Percentiles rank a stretch among this genome's conserved stretches.
phyloP scores from a whole-genome alignment of 352 stramenopile genomes.

The Phytophthora uliginosa region DNA sequence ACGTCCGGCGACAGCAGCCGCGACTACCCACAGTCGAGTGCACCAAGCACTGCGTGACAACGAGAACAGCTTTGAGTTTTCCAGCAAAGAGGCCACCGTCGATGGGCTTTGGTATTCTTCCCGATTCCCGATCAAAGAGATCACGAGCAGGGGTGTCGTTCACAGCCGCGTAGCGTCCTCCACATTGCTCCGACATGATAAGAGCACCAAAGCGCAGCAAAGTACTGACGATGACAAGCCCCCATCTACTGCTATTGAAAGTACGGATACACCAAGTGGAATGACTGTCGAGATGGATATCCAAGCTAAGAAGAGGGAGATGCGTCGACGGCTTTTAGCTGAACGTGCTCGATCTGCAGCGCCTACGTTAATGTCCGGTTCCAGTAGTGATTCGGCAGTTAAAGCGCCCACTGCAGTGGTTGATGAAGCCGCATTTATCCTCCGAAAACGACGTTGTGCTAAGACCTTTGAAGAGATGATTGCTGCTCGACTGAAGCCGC shows the following conservation, averaged over 20 bases:
- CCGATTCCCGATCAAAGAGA: constrained; percentile 57
- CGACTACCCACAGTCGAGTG: constrained; percentile 61
- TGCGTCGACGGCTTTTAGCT: constrained; percentile 28
- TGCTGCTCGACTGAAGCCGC: constrained; percentile 40
- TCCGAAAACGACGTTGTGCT: constrained; percentile 74
- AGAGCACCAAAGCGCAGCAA: constrained; percentile 5
- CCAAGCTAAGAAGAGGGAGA: constrained; percentile 32
- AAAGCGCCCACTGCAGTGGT: constrained; percentile 19
- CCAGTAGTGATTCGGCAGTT: constrained; percentile 22
- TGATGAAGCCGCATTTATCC: constrained; percentile 42
- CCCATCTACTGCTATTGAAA: background rate
- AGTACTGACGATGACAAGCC: constrained; percentile 7
- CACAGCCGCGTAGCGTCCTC: constrained; percentile 24
- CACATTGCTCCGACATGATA: constrained; percentile 24
- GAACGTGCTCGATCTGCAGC: constrained; percentile 33
- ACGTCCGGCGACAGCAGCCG: constrained; percentile 58
- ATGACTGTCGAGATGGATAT: constrained; percentile 12
- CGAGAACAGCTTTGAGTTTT: constrained; percentile 68
- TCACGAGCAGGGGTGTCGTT: constrained; percentile 15
- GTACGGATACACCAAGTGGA: constrained; percentile 4
- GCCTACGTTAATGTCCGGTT: constrained; percentile 8
- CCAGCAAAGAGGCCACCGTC: constrained; percentile 51
- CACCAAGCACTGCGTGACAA: constrained; percentile 66
- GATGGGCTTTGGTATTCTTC: constrained; percentile 69
- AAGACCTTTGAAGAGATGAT: constrained; percentile 88